Conservation (phyloP, 176 grass and related monocot species). For the Rhynchospora tenuis region DNA sequence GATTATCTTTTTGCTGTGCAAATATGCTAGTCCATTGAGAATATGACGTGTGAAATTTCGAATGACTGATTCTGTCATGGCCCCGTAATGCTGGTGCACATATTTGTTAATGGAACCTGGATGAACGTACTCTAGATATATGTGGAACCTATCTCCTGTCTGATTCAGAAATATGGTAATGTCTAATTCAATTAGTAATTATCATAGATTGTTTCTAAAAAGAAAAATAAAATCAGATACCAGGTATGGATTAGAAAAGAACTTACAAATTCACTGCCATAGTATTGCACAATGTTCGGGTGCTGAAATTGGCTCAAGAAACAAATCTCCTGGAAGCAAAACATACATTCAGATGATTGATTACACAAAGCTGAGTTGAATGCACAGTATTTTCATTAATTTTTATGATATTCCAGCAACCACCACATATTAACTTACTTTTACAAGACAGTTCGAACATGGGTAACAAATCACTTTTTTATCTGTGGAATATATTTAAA, state of each 20-base stretch:
- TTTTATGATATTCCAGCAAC: background rate
- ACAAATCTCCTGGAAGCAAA: constrained; percentile 81
- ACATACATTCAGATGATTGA: background rate
- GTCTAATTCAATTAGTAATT: constrained; percentile 14
- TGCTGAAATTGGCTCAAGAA: constrained; percentile 94
- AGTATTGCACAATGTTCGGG: constrained; percentile 92
- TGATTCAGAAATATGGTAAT: constrained; percentile 27
- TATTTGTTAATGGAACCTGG: constrained; percentile 98
- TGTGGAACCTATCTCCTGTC: constrained; percentile 82
- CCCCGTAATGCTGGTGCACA: constrained; percentile 75
- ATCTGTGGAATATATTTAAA: constrained; percentile 6
- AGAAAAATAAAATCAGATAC: background rate
- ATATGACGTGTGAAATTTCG: constrained; percentile 98
- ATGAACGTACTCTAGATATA: constrained; percentile 96
- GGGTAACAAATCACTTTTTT: background rate
- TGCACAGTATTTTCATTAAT: background rate
- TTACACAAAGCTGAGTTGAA: background rate
- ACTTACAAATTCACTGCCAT: constrained; percentile 85
- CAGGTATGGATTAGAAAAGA: background rate
- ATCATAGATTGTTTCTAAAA: background rate
- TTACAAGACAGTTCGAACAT: background rate
- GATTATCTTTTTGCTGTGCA: constrained; percentile 94
- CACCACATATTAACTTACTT: constrained; percentile 11
- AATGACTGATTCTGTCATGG: constrained; percentile 86
- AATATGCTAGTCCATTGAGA: constrained; percentile 75